Evolutionary conservation across 108 stramenopile genomes (phyloP), one percentile per base, ranked within the genome.

Genomic region (Nannochloropsis granulata): DNA sequence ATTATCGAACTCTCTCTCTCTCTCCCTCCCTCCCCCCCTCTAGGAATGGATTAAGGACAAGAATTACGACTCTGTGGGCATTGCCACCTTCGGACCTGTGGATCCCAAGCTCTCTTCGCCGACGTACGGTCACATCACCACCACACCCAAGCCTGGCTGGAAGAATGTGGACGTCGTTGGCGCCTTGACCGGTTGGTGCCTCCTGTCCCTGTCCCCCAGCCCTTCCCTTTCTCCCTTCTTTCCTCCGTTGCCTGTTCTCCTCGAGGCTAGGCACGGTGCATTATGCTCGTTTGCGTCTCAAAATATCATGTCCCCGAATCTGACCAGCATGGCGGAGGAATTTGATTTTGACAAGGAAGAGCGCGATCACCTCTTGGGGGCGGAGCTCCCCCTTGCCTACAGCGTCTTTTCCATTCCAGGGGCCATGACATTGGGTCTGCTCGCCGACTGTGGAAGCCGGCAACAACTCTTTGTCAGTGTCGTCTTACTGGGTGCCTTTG

Each of bases 61-160:
- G 84, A 88, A 88, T 42, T 96, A 94, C 84, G 85, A 90, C 25
- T 91, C 94, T 23, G 81, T 98, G 81, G 98, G 98, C 43, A 92
- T 98, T 83, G 96, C 95, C 26, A 94, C 93, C 78, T 98, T 98
- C 87, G 98, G 98, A 24, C 96, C 96, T 8, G 86, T 94, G 13
- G 96, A 95, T 24, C 89, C 95, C 13, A 86, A 90, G 71, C 85
- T 87, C 13, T 43, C 79, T 1, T 45, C 82, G 45, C 85, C 90
- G n/a, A 90, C 88, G 12, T 97, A 96, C 84, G 97, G 97, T 13
- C 85, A 84, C 79, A 96, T 98, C 85, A 90, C 96, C 79, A n/a
- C 84, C n/a, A 94, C 94, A 9, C 98, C 98, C 45, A 98, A 98
- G 88, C 88, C 86, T 25, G 88, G 90, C 79, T 98, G 96, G 96